Base-by-base conservation (phyloP, 2,329 filamentous ascomycete genomes). In the Cephalotrichum gorgonifer region DNA sequence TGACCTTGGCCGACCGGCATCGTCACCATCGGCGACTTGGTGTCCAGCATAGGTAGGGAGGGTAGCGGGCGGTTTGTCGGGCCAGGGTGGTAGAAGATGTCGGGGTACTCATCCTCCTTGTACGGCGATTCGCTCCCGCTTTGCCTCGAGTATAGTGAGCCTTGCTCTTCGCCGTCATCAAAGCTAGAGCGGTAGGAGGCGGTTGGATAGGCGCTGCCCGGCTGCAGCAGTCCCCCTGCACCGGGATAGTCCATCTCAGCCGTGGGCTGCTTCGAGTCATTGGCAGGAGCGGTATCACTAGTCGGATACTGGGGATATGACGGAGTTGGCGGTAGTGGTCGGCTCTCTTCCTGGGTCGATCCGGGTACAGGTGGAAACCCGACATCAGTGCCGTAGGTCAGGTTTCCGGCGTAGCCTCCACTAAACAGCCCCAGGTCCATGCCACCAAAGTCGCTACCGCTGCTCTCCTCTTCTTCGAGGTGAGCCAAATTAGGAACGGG, bases 51-150 rank as follows among this genome's bases (percentile, higher is more conserved):
- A 4, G 79, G 80, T 2, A 83, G 68, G 7, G 78, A 78, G 55
- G 70, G 86, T 60, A 71, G 84, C 65, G 66, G 89, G 67, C 69
- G 81, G 72, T 57, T 71, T 54, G 78, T 70, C 60, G 89, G 80
- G 35, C 88, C 88, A 17, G 90, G 90, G 58, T 97, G 89, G 63
- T 94, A 98, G 62, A 95, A 95, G 61, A 97, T 82, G 57, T 95
- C 93, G 17, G 86, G 86, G 53, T 88, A 87, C 50, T 89, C 88
- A 41, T 86, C 82, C n/a, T n/a, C 35, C 54, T 79, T 79, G 31
- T 70, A 67, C 1, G 83, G 81, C 26, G 83, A 86, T 33, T 87
- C 82, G 55, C 79, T 82, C 33, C 67, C 78, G 57, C 69, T 84
- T 54, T 67, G 73, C 50, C 68, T 76, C 7, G 76, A 73, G 61